A percentile compares a stretch with the other conserved stretches of the same genome.
phyloP scores from a whole-genome alignment of 192 early-diverging fungal species.

The Coemansia sp. region DNA sequence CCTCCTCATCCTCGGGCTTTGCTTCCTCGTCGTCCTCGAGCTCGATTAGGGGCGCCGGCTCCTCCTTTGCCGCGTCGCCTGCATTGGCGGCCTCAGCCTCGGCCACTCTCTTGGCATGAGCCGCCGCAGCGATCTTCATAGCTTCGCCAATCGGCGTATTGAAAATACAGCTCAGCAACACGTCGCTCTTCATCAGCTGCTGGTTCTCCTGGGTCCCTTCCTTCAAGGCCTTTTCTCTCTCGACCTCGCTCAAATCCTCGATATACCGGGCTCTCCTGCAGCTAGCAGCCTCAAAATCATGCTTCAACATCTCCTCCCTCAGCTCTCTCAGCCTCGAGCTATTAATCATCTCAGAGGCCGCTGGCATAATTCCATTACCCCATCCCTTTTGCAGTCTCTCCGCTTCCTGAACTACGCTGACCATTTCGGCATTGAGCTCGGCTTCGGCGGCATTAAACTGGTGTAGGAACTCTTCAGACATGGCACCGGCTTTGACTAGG shows the following conservation, averaged over 20 bases:
- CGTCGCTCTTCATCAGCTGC: conserved; percentile 43
- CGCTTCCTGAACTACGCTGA: conserved; percentile 82
- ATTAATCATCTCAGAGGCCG: conserved; percentile 78
- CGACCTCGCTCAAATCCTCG: conserved; percentile 50
- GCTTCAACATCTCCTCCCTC: conserved; percentile 52
- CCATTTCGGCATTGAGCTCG: conserved; percentile 77
- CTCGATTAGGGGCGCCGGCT: conserved; percentile 48
- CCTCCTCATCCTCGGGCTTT: conserved; percentile 49
- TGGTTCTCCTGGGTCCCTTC: conserved; percentile 60
- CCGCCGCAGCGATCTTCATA: conserved; percentile 45
- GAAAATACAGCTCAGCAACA: conserved; percentile 53
- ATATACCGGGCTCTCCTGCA: conserved; percentile 40
- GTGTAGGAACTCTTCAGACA: conserved; percentile 83
- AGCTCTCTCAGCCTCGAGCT: conserved; percentile 63
- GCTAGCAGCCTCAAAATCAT: conserved; percentile 50
- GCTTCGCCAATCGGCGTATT: conserved; percentile 58
- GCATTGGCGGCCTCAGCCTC: conserved; percentile 41
- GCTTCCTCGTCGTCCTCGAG: conserved; percentile 41
- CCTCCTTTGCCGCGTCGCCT: conserved; percentile 22
- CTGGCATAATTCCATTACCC: conserved; percentile 84
- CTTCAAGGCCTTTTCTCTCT: conserved; percentile 59
- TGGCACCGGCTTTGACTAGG: conserved; percentile 76
- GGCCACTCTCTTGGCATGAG: conserved; percentile 42
- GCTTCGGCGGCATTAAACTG: conserved; percentile 78
- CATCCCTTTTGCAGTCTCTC: conserved; percentile 79